phyloP scores from a whole-genome alignment of 306 rosid species.

The Glycine latifolia region DNA sequence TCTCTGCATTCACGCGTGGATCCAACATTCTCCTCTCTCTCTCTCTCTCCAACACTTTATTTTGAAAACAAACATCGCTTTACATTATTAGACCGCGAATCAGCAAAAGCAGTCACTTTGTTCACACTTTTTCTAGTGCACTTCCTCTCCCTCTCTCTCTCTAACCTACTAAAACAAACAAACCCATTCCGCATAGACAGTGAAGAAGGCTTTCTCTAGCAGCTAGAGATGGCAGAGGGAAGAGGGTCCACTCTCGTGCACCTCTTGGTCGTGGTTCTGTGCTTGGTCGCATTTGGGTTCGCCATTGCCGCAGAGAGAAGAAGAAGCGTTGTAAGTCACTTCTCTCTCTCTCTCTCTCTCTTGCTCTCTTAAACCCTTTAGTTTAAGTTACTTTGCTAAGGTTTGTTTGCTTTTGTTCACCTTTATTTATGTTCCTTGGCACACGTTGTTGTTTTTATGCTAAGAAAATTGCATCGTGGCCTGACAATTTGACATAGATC shows the following conservation, averaged over 20 bases:
- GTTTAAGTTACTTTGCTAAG: neutral
- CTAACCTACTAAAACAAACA: neutral
- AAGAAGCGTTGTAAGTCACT: conserved; percentile 72
- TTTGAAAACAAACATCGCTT: neutral
- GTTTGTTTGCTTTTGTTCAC: neutral
- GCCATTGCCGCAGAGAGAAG: conserved; percentile 97
- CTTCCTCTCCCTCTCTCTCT: neutral
- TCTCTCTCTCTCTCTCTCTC: neutral
- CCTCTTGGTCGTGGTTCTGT: conserved; percentile 67
- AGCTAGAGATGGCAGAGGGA: conserved; percentile 72
- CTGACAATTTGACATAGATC: conserved; percentile 12
- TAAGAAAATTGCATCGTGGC: neutral
- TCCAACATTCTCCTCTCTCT: conserved; percentile 9
- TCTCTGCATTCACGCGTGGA: neutral
- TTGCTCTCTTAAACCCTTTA: neutral
- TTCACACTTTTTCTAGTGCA: conserved; percentile 6
- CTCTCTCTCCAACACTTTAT: neutral
- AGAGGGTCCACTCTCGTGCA: conserved; percentile 87
- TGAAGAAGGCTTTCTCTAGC: neutral
- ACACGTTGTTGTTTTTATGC: neutral
- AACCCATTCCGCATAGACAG: neutral
- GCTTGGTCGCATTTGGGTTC: conserved; percentile 94
- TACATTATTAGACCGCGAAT: conserved; percentile 15
- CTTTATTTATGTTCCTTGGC: neutral
- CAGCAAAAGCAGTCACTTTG: conserved; percentile 14